Conservation (phyloP, 1,284 basidiomycete genomes). For the Heliocybe sulcata region DNA sequence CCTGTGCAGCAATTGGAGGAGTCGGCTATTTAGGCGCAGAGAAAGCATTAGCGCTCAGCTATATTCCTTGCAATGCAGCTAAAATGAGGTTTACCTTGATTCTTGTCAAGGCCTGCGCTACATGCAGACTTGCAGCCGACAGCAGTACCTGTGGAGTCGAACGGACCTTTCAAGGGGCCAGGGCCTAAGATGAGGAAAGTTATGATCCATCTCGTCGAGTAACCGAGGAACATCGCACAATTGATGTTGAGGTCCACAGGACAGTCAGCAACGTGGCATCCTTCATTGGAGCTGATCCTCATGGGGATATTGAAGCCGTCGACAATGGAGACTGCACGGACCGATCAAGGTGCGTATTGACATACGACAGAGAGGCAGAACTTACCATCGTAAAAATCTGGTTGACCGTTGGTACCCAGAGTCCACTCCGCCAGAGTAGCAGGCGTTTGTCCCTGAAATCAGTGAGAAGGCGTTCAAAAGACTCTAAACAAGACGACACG, state of each 20-base stretch:
- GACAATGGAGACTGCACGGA: constrained; percentile 18
- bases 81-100: constrained; percentile 5
- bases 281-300: constrained; percentile 19
- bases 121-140: constrained; percentile 25
- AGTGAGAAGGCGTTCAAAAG: not conserved
- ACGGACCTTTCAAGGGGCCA: constrained; percentile 16
- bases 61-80: not conserved
- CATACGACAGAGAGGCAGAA: not conserved
- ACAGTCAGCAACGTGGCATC: constrained; percentile 24
- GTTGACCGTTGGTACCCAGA: constrained; percentile 20
- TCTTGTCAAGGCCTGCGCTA: constrained; percentile 8
- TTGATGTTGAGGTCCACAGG: constrained; percentile 21
- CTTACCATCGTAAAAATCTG: constrained; percentile 35
- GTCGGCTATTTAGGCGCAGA: constrained; percentile 6
- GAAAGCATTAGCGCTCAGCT: not conserved
- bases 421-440: constrained; percentile 39
- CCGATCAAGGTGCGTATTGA: not conserved
- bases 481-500: constrained; percentile 2
- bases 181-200: constrained; percentile 14
- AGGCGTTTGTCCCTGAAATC: constrained; percentile 33
- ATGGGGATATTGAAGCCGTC: constrained; percentile 27
- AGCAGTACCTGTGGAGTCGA: constrained; percentile 21
- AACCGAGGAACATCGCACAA: constrained; percentile 10
- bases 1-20: constrained; percentile 18
- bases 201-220: not conserved